Conservation (phyloP, 192 early-diverging fungal genomes). For the Backusella morwellensis region DNA sequence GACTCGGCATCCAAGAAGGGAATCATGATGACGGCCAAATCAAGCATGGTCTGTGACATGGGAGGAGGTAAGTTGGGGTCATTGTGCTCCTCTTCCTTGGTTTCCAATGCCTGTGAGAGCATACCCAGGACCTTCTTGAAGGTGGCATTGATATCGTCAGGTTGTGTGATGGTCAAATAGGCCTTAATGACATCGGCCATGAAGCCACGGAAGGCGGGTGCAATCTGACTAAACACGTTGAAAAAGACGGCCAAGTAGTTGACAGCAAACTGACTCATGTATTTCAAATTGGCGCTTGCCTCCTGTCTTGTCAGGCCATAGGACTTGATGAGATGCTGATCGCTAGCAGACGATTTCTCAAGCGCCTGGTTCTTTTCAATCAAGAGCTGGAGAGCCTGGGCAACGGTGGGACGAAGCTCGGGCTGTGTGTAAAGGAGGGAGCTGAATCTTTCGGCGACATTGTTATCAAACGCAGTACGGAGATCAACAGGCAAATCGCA, state of each 20-base stretch:
- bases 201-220: constrained; percentile 62
- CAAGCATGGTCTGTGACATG: constrained; percentile 85
- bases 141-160: constrained; percentile 59
- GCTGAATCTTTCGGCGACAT: constrained; percentile 71
- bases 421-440: constrained; percentile 72
- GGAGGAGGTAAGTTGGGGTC: constrained; percentile 60
- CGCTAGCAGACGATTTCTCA: constrained; percentile 37
- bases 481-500: constrained; percentile 85
- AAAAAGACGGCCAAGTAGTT: constrained; percentile 76
- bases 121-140: constrained; percentile 62
- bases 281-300: constrained; percentile 53
- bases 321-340: constrained; percentile 42
- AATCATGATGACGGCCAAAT: constrained; percentile 75
- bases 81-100: constrained; percentile 41
- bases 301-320: constrained; percentile 50
- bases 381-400: constrained; percentile 67
- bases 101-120: constrained; percentile 57
- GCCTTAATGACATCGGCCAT: constrained; percentile 67
- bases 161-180: constrained; percentile 60
- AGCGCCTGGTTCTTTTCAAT: constrained; percentile 52
- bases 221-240: constrained; percentile 72
- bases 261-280: constrained; percentile 63
- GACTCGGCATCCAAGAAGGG: constrained; percentile 71
- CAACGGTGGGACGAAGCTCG: constrained; percentile 76
- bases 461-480: constrained; percentile 51